Evolutionary conservation across 2,329 filamentous ascomycete genomes (phyloP), one percentile per base, ranked within the genome.

Genomic region (Talaromyces sp.): DNA sequence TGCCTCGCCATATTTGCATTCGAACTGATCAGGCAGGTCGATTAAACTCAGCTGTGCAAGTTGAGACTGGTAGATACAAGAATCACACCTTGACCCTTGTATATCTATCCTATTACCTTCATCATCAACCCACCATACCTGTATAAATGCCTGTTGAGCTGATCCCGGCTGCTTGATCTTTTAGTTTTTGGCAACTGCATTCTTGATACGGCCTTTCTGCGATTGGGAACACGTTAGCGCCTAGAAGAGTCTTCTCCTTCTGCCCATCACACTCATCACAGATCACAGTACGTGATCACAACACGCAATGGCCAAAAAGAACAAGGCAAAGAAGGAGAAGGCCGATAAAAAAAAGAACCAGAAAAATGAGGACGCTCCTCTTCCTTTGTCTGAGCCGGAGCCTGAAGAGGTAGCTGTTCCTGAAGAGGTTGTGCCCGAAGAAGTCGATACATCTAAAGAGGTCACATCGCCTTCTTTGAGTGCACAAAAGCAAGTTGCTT

Each of bases 141-240:
- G 45, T 62, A 54, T 54, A 62, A 62, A 62, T 62, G 60, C 60
- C 35, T 52, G 59, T 52, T 22, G 25, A 22, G 37, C 13, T 61
- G 59, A 61, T 27, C 22, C 60, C 17, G 43, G 47, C 7, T 50
- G 52, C 52, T 56, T 39, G 33, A 56, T 10, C n/a, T 56, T 37
- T 56, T 22, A 56, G 5, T 56, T 37, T 56, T 35, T 56, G n/a
- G 25, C n/a, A 56, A 19, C 49, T 22, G 52, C 52, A 37, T 39
- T 39, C 52, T 25, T 56, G 11, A 22, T 37, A 56, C 33, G 33
- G 3, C 10, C 19, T 19, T 41, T 54, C 17, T 8, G 49, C 63
- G 60, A 67, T 68, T 70, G 68, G 68, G 52, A 65, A 70, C 68
- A 70, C 68, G 68, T 69, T 69, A 69, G 63, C 63, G 57, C 58